Evolutionary conservation across 306 rosid genomes (phyloP).

Genomic region (Vigna angularis): DNA sequence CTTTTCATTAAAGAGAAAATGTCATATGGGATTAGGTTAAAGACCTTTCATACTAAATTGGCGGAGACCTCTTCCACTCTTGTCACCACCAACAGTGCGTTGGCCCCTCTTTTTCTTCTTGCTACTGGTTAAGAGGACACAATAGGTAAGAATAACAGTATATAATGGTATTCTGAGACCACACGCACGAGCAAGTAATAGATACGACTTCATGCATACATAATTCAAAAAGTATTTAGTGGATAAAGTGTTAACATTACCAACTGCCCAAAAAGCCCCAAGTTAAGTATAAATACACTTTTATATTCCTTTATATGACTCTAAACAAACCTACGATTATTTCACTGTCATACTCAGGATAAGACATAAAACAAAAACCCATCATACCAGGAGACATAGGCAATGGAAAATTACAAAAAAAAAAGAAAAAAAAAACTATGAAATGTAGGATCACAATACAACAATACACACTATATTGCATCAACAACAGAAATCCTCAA

Average conservation of each 20-base stretch:
- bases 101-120: conserved; percentile 98
- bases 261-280: background rate
- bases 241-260: background rate
- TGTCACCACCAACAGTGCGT: conserved; percentile 92
- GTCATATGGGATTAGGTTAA: conserved; percentile 27
- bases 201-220: conserved; percentile 3
- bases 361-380: background rate
- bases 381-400: background rate
- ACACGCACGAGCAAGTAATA: conserved; percentile 21
- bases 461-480: background rate
- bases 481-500: background rate
- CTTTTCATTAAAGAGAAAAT: conserved; percentile 25
- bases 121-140: conserved; percentile 55
- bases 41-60: conserved; percentile 99
- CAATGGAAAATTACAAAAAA: background rate
- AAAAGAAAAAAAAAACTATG: background rate
- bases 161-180: background rate
- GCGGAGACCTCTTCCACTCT: conserved; percentile 99
- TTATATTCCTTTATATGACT: background rate
- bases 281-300: background rate
- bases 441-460: background rate
- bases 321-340: background rate
- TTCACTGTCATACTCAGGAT: background rate
- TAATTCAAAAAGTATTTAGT: conserved; percentile 18
- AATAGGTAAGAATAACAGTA: conserved; percentile 34